phyloP scores from a whole-genome alignment of 441 rosid genomes.

The Pelargonium citronellum region DNA sequence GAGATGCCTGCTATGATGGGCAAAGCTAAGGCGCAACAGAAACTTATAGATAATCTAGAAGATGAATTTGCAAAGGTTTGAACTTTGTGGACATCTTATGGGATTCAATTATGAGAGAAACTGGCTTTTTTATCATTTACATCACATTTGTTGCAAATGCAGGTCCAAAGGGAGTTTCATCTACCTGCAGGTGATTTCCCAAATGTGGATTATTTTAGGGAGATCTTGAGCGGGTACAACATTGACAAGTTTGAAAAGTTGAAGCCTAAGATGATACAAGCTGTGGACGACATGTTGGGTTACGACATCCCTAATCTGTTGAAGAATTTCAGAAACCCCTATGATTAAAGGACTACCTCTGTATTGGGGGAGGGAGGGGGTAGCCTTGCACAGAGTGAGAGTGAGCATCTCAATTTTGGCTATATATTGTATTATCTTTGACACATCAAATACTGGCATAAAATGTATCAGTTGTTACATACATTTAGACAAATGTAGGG shows the following conservation, averaged over 20 bases:
- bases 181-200: constrained; percentile 93
- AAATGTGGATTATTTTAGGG: constrained; percentile 67
- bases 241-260: constrained; percentile 82
- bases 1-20: constrained; percentile 96
- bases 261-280: constrained; percentile 82
- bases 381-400: background rate
- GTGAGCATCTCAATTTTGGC: background rate
- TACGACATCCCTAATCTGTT: constrained; percentile 79
- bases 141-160: constrained; percentile 11
- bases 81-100: background rate
- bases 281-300: constrained; percentile 86
- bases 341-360: constrained; percentile 32
- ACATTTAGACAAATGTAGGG: no score
- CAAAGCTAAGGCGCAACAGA: constrained; percentile 82
- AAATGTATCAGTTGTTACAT: no score
- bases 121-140: background rate
- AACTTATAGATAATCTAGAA: constrained; percentile 66
- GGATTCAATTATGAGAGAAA: background rate
- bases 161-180: constrained; percentile 85
- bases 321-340: constrained; percentile 78
- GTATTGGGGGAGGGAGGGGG: background rate
- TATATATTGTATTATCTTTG: background rate
- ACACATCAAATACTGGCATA: no score
- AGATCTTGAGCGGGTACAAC: constrained; percentile 65
- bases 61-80: constrained; percentile 71